These are phyloP conservation scores for Fusarium sp. DNA, from an alignment of 2,329 filamentous ascomycete genomes.

Conservation along the genomic window DNA sequence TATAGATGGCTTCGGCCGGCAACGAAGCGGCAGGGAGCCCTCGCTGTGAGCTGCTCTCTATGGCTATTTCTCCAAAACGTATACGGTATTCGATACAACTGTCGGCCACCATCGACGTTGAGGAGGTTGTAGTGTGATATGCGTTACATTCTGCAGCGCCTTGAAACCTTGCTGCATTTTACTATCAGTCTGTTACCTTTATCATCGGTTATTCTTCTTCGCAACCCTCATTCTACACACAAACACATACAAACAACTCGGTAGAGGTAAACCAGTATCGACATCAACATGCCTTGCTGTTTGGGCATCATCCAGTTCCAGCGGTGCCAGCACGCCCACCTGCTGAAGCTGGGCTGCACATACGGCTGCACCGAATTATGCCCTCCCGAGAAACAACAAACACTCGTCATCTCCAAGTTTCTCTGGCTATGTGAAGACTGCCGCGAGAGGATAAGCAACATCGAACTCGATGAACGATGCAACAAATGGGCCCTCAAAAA, in stretches of 20 bases:
- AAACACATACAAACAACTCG: not conserved
- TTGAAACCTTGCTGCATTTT: constrained; percentile 1
- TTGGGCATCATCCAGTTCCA: constrained; percentile 43
- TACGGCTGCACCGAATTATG: constrained; percentile 42
- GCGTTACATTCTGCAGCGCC: not conserved
- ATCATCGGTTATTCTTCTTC: not conserved
- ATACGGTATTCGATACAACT: constrained; percentile 15
- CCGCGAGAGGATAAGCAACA: constrained; percentile 8
- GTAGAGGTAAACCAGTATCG: not conserved
- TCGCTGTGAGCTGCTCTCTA: not conserved
- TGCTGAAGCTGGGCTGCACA: constrained; percentile 48
- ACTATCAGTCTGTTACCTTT: not conserved
- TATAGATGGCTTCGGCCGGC: constrained; percentile 10
- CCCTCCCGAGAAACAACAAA: constrained; percentile 22
- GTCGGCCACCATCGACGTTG: constrained; percentile 17
- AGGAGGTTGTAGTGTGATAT: constrained; percentile 4
- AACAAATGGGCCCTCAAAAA: constrained; percentile 18
- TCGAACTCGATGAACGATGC: constrained; percentile 15
- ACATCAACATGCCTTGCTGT: constrained; percentile 48
- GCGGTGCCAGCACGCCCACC: constrained; percentile 43
- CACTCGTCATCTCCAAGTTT: constrained; percentile 39
- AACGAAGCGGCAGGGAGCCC: not conserved
- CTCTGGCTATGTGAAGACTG: constrained; percentile 48
- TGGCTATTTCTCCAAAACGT: constrained; percentile 27
- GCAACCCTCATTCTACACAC: not conserved